A percentile compares a stretch with the other conserved stretches of the same genome.
Conservation (phyloP, 768 basidiomycete species). For the Macrocybe gigantea region DNA sequence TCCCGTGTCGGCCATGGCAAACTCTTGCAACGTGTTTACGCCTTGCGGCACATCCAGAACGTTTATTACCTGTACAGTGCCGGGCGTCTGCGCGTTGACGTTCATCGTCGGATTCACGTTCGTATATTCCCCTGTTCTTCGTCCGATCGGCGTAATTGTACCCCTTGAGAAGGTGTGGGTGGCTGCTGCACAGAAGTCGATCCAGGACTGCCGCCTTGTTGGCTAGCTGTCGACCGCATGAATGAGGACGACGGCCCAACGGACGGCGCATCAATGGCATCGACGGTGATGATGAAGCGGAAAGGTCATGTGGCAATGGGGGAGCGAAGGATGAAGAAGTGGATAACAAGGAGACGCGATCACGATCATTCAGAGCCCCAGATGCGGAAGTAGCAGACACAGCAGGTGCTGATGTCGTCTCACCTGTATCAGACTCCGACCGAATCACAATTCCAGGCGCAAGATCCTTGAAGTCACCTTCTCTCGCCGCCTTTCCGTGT, state of each 20-base stretch:
- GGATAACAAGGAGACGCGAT: constrained; percentile 23
- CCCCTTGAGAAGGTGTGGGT: constrained; percentile 30
- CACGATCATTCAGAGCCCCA: constrained; percentile 28
- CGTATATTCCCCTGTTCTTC: constrained; percentile 29
- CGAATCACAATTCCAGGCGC: constrained; percentile 52
- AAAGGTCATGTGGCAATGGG: constrained; percentile 19
- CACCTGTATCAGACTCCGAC: constrained; percentile 36
- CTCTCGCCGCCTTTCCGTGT: constrained; percentile 35
- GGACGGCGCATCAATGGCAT: constrained; percentile 8
- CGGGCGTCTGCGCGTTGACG: constrained; percentile 27
- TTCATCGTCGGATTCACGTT: constrained; percentile 82
- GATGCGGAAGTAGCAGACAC: constrained; percentile 14
- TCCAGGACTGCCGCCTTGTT: background rate
- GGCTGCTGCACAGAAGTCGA: background rate
- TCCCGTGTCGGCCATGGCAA: constrained; percentile 60
- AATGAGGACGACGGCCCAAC: constrained; percentile 18
- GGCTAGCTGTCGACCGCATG: constrained; percentile 20
- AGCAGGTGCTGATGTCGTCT: constrained; percentile 18
- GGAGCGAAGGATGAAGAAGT: constrained; percentile 31
- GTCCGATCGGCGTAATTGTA: constrained; percentile 47
- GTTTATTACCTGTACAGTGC: constrained; percentile 76
- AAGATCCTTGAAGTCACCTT: constrained; percentile 46
- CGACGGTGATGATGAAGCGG: constrained; percentile 7
- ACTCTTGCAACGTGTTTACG: constrained; percentile 51
- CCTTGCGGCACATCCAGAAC: constrained; percentile 58